Evolutionary conservation across 441 rosid genomes (phyloP).

Genomic region (Mallotus repandus): DNA sequence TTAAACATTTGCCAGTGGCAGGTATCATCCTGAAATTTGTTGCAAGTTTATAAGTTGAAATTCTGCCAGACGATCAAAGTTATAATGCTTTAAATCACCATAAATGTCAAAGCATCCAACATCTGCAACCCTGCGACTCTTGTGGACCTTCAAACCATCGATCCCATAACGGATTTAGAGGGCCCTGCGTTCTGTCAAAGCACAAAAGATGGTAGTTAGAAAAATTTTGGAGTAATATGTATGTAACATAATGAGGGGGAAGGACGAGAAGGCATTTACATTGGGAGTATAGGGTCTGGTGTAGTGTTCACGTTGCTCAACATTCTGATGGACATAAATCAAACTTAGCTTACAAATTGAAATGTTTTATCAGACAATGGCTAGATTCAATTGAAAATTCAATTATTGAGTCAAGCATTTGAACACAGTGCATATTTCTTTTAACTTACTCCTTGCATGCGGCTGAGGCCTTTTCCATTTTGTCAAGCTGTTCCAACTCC

Average conservation of each 20-base stretch:
- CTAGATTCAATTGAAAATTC: background rate
- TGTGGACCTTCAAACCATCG: conserved; percentile 82
- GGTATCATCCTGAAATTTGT: conserved; percentile 11
- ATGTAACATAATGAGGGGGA: background rate
- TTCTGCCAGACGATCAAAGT: conserved; percentile 9
- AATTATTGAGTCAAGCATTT: background rate
- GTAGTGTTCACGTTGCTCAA: conserved; percentile 49
- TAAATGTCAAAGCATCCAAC: conserved; percentile 62
- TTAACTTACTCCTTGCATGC: conserved; percentile 68
- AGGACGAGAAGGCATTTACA: conserved; percentile 37
- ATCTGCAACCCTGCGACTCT: conserved; percentile 66
- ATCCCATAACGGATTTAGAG: conserved; percentile 65
- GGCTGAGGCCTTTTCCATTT: conserved; percentile 63
- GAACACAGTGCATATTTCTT: background rate
- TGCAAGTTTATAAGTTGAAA: conserved; percentile 14
- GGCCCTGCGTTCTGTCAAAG: conserved; percentile 62
- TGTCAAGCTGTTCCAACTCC: conserved; percentile 76
- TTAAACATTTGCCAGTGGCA: conserved; percentile 8
- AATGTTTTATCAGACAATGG: background rate
- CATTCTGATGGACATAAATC: conserved; percentile 44
- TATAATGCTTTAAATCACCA: conserved; percentile 14
- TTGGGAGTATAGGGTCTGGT: conserved; percentile 75
- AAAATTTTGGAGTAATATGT: background rate
- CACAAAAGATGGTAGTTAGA: background rate
- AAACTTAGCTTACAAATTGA: conserved; percentile 21